A percentile compares a stretch with the other conserved stretches of the same genome.
Conservation (phyloP, 768 basidiomycete species). For the Xanthoconium stramineum region DNA sequence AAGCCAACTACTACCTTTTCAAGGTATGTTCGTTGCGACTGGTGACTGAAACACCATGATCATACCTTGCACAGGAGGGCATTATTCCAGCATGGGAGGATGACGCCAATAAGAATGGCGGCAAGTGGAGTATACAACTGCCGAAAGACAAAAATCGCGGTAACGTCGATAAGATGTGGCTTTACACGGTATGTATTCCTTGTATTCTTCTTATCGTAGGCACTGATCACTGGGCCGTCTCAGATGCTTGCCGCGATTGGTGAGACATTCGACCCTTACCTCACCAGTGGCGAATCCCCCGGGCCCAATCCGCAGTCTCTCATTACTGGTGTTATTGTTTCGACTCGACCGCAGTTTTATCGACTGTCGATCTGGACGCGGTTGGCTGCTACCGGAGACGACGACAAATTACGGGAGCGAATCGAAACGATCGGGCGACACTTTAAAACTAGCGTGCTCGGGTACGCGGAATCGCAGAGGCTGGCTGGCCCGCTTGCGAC, state of each 20-base stretch:
- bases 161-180: slow-evolving; percentile 93
- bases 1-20: slow-evolving; percentile 99
- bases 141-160: slow-evolving; percentile 90
- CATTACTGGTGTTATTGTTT: slow-evolving; percentile 93
- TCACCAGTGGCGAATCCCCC: slow-evolving; percentile 44
- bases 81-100: slow-evolving; percentile 99
- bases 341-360: slow-evolving; percentile 92
- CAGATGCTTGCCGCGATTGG: slow-evolving; percentile 99
- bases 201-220: not conserved
- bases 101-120: slow-evolving; percentile 93
- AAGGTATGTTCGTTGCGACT: slow-evolving; percentile 53
- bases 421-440: slow-evolving; percentile 83
- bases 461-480: slow-evolving; percentile 70
- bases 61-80: slow-evolving; percentile 57
- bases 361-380: slow-evolving; percentile 98
- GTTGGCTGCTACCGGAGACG: slow-evolving; percentile 56
- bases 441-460: slow-evolving; percentile 90
- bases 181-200: slow-evolving; percentile 73
- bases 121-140: slow-evolving; percentile 98
- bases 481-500: slow-evolving; percentile 85
- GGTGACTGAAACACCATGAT: not conserved
- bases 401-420: slow-evolving; percentile 68
- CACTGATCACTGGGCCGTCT: slow-evolving; percentile 1
- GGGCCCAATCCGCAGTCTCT: slow-evolving; percentile 53
- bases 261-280: slow-evolving; percentile 93